These are phyloP conservation scores for Sporothrix brasiliensis DNA, from an alignment of 2,329 filamentous ascomycete genomes.

Conservation along the genomic window DNA sequence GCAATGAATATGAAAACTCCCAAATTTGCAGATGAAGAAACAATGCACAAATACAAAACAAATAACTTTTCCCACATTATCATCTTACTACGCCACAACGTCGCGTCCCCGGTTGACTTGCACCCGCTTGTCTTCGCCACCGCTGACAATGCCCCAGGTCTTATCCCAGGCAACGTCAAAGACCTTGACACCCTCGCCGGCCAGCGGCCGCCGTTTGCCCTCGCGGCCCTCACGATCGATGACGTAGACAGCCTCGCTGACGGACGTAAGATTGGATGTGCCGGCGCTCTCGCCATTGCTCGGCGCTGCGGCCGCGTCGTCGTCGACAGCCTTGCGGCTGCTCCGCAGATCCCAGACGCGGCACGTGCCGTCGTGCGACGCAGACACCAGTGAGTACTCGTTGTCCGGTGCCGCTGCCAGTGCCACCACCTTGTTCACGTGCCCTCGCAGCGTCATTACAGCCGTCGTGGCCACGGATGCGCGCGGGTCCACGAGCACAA, in stretches of 20 bases:
- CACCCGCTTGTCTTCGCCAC: constrained; percentile 89
- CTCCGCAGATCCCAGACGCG: constrained; percentile 91
- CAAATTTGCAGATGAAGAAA: constrained; percentile 18
- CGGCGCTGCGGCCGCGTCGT: constrained; percentile 19
- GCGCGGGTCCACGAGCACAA: constrained; percentile 90
- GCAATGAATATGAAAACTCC: constrained; percentile 19
- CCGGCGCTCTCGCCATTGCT: constrained; percentile 6
- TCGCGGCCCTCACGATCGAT: constrained; percentile 71
- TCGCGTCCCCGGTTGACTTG: constrained; percentile 79
- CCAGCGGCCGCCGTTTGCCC: constrained; percentile 64
- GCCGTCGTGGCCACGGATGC: constrained; percentile 73
- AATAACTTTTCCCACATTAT: constrained; percentile 23
- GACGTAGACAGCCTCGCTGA: constrained; percentile 73
- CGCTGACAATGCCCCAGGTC: constrained; percentile 85
- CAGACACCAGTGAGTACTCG: constrained; percentile 82
- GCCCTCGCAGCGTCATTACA: constrained; percentile 88
- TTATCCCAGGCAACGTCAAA: constrained; percentile 86
- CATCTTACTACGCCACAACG: constrained; percentile 43
- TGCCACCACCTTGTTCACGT: constrained; percentile 71
- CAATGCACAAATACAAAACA: constrained; percentile 17
- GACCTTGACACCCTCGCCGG: constrained; percentile 86
- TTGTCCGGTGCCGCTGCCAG: constrained; percentile 61
- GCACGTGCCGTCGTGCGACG: constrained; percentile 89
- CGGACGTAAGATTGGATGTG: constrained; percentile 47
- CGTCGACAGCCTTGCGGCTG: constrained; percentile 56